Percentiles rank a stretch among this genome's conserved stretches.
These are phyloP conservation scores for Ascosphaera apis DNA, from an alignment of 2,329 filamentous ascomycete species.

Conservation along the genomic window DNA sequence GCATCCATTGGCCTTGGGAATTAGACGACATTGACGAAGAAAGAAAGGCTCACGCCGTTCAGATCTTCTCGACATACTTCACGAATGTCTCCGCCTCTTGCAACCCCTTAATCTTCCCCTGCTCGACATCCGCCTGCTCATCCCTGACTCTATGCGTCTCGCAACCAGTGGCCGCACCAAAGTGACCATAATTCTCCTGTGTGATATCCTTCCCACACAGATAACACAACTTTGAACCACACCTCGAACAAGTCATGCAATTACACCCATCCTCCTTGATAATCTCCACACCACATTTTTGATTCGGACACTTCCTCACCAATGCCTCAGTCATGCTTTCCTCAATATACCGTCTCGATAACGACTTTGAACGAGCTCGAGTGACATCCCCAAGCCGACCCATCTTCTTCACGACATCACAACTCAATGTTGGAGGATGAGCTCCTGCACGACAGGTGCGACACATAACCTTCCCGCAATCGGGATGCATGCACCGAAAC, in stretches of 20 bases:
- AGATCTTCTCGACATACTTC: neutral
- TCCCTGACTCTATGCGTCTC: no score
- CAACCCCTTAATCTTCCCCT: constrained; percentile 4
- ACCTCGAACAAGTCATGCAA: constrained; percentile 53
- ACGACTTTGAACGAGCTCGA: no score
- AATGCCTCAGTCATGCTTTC: constrained; percentile 66
- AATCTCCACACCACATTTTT: constrained; percentile 44
- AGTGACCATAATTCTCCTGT: constrained; percentile 43
- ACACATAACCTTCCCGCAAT: constrained; percentile 42
- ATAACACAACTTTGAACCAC: constrained; percentile 28
- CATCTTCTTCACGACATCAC: constrained; percentile 38
- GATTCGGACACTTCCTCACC: constrained; percentile 42
- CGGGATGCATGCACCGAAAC: constrained; percentile 45
- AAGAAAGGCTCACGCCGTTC: no score
- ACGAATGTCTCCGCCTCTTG: constrained; percentile 1
- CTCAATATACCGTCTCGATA: constrained; percentile 45
- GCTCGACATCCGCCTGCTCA: constrained; percentile 19
- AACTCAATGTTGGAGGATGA: constrained; percentile 51
- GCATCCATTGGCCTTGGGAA: no score
- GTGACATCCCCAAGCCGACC: no score
- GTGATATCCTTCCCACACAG: constrained; percentile 39
- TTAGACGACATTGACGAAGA: no score
- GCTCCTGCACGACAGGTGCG: constrained; percentile 44
- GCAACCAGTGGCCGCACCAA: no score
- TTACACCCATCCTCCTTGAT: constrained; percentile 65